These are phyloP conservation scores for Coniochaeta hoffmannii DNA, from an alignment of 2,329 filamentous ascomycete genomes.

Conservation along the genomic window DNA sequence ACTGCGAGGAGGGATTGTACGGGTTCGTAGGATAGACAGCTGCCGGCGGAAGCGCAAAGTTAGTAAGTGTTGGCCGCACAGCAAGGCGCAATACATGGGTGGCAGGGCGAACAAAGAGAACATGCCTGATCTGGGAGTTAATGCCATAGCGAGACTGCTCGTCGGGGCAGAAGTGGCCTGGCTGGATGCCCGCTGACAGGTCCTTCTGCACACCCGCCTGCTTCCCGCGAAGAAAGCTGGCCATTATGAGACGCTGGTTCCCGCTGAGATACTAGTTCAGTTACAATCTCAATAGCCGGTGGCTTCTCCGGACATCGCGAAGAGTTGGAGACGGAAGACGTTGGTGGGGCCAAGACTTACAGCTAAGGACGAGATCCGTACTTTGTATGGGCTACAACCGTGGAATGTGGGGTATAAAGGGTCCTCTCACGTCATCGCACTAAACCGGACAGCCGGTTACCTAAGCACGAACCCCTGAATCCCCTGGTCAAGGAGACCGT, in stretches of 20 bases:
- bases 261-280: neutral
- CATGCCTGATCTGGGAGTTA: slow-evolving; percentile 63
- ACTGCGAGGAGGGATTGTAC: slow-evolving; percentile 89
- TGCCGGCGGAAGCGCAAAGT: too few species aligned
- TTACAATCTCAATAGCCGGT: neutral
- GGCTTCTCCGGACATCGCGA: neutral
- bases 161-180: slow-evolving; percentile 74
- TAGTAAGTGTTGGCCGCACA: too few species aligned
- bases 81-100: too few species aligned
- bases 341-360: neutral
- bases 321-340: neutral
- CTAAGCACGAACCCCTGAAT: too few species aligned
- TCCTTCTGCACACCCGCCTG: slow-evolving; percentile 90
- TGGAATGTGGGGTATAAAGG: neutral
- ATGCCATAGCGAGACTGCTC: slow-evolving; percentile 80
- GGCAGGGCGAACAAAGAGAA: too few species aligned
- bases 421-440: neutral
- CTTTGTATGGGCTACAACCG: too few species aligned
- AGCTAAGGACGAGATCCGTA: too few species aligned
- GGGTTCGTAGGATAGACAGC: slow-evolving; percentile 83
- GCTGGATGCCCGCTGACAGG: slow-evolving; percentile 71
- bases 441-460: too few species aligned
- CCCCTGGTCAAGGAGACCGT: too few species aligned
- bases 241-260: slow-evolving; percentile 45
- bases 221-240: slow-evolving; percentile 82